Percentiles rank a stretch among this genome's conserved stretches.
Evolutionary conservation across 2,329 filamentous ascomycete species (phyloP).

Genomic region (Trichoderma sp.): DNA sequence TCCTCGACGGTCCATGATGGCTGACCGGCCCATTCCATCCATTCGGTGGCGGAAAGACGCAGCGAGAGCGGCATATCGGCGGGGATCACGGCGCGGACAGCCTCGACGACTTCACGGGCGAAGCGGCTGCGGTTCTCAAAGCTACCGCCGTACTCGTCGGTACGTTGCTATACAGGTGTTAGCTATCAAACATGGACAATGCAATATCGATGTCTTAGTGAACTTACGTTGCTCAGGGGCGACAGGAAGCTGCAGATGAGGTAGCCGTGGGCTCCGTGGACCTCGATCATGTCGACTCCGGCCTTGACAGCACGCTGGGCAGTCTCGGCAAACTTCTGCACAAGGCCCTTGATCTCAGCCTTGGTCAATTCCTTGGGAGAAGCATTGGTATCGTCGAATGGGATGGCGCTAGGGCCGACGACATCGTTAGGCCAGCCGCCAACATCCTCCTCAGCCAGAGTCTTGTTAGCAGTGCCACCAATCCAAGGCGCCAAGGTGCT

Average conservation of each 20-base stretch:
- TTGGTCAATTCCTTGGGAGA: slow-evolving; percentile 67
- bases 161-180: slow-evolving; percentile 48
- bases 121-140: slow-evolving; percentile 68
- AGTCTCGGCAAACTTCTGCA: slow-evolving; percentile 61
- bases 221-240: slow-evolving; percentile 54
- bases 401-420: slow-evolving; percentile 51
- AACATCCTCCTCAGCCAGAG: slow-evolving; percentile 52
- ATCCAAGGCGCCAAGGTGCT: slow-evolving; percentile 66
- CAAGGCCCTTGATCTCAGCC: slow-evolving; percentile 66
- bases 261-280: slow-evolving; percentile 66
- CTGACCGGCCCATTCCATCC: slow-evolving; percentile 53
- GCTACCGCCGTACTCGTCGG: slow-evolving; percentile 65
- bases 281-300: slow-evolving; percentile 76
- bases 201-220: not conserved
- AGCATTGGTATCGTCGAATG: slow-evolving; percentile 63
- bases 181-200: not conserved
- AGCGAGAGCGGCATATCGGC: slow-evolving; percentile 57
- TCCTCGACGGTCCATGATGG: slow-evolving; percentile 70
- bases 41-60: slow-evolving; percentile 63
- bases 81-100: slow-evolving; percentile 55
- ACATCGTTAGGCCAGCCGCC: slow-evolving; percentile 61
- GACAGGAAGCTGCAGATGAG: slow-evolving; percentile 66
- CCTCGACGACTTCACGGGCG: slow-evolving; percentile 54
- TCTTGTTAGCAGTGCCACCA: slow-evolving; percentile 47
- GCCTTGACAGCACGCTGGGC: slow-evolving; percentile 63